phyloP scores from a whole-genome alignment of 176 grass and related monocot genomes.

The Stipa capillata region DNA sequence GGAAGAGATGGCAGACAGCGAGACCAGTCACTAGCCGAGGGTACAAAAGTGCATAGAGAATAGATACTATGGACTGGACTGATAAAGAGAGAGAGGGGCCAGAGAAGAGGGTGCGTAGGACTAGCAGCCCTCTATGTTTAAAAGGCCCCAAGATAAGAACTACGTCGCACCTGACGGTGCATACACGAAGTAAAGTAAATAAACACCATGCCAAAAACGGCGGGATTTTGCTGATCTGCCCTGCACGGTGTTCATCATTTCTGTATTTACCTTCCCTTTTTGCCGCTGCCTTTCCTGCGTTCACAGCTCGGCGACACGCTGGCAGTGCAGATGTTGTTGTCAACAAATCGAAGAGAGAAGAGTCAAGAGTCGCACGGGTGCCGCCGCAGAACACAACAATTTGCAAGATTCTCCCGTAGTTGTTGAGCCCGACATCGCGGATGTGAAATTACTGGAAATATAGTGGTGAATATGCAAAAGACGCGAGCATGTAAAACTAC shows the following conservation, averaged over 20 bases:
- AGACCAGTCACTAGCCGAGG: too few relatives aligned
- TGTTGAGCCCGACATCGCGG: neutral
- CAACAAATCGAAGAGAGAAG: neutral
- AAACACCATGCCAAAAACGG: neutral
- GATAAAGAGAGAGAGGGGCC: too few relatives aligned
- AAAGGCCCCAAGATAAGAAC: too few relatives aligned
- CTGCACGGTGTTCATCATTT: neutral
- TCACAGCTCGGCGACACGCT: neutral
- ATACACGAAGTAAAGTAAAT: neutral
- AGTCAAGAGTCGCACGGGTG: neutral
- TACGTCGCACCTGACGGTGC: too few relatives aligned
- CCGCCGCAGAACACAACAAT: neutral
- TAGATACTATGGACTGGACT: too few relatives aligned
- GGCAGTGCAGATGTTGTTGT: neutral
- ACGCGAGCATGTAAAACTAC: neutral
- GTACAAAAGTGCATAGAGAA: too few relatives aligned
- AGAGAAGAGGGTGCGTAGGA: too few relatives aligned
- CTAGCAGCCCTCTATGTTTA: too few relatives aligned
- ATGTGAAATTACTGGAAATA: accelerated
- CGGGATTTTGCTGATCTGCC: neutral
- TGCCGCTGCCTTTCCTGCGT: neutral
- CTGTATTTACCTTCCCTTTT: neutral
- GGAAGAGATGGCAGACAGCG: too few relatives aligned
- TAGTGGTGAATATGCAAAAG: neutral
- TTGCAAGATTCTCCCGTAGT: neutral